phyloP scores from a whole-genome alignment of 768 basidiomycete species.

The Rubroboletus satanas region DNA sequence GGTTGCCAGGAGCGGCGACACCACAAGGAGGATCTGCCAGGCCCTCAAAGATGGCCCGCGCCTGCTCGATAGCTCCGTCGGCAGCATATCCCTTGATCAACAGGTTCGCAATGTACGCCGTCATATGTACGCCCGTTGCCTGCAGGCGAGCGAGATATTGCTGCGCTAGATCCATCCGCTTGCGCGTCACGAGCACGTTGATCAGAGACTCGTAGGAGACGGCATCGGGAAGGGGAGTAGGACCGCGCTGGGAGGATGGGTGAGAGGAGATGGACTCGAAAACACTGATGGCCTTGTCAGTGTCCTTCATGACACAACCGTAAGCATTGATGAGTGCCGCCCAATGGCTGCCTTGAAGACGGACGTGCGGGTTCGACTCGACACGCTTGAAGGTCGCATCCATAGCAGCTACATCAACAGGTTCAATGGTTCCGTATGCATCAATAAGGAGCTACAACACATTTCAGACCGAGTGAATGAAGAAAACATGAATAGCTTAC shows the following conservation, averaged over 20 bases:
- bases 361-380: slow-evolving; percentile 34
- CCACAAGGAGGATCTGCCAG: slow-evolving; percentile 78
- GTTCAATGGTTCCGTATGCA: slow-evolving; percentile 81
- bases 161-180: slow-evolving; percentile 73
- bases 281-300: slow-evolving; percentile 67
- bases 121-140: slow-evolving; percentile 70
- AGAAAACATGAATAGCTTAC: slow-evolving; percentile 33
- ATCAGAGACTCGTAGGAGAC: slow-evolving; percentile 88
- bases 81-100: slow-evolving; percentile 61
- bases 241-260: slow-evolving; percentile 37
- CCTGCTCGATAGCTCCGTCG: slow-evolving; percentile 62
- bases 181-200: slow-evolving; percentile 78
- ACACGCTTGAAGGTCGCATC: slow-evolving; percentile 66
- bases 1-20: slow-evolving; percentile 86
- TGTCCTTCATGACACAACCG: slow-evolving; percentile 74
- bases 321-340: slow-evolving; percentile 87
- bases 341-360: slow-evolving; percentile 58
- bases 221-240: slow-evolving; percentile 59
- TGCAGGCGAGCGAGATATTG: slow-evolving; percentile 61
- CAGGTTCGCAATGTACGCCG: slow-evolving; percentile 88
- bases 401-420: slow-evolving; percentile 70
- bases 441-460: slow-evolving; percentile 73
- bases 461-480: not conserved
- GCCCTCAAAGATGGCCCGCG: slow-evolving; percentile 75
- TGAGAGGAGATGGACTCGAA: slow-evolving; percentile 72